Conservation (phyloP, 2,329 filamentous ascomycete species). For the Talaromyces sp. region DNA sequence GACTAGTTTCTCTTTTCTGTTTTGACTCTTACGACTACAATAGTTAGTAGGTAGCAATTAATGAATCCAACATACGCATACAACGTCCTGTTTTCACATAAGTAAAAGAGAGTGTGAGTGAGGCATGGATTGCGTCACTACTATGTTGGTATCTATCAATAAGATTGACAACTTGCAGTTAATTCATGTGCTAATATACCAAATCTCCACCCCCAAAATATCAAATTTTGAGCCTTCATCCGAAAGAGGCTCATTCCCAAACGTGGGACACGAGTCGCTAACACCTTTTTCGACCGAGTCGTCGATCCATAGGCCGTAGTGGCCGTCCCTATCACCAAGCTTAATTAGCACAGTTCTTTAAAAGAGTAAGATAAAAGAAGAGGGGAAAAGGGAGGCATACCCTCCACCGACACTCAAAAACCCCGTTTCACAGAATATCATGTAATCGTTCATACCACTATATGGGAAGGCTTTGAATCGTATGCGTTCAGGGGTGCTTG, state of each 20-base stretch:
- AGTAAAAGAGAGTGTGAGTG: not conserved
- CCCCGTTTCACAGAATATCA: conserved; percentile 83
- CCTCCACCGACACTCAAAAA: conserved; percentile 85
- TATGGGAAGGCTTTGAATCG: conserved; percentile 98
- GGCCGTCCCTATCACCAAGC: conserved; percentile 59
- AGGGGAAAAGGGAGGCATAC: conserved; percentile 31
- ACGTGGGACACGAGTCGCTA: conserved; percentile 80
- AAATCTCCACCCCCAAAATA: conserved; percentile 85
- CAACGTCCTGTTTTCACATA: not conserved
- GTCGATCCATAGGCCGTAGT: conserved; percentile 92
- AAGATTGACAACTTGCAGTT: not conserved
- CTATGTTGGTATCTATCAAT: conserved; percentile 2
- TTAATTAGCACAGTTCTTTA: conserved; percentile 25
- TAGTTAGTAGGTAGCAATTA: conserved; percentile 6
- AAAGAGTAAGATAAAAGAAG: not conserved
- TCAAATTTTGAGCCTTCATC: conserved; percentile 92
- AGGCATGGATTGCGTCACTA: not conserved
- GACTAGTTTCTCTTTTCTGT: not conserved
- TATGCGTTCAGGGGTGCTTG: conserved; percentile 67
- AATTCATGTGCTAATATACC: conserved; percentile 68
- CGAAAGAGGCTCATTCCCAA: conserved; percentile 90
- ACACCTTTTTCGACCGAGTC: conserved; percentile 79
- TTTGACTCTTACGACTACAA: not conserved
- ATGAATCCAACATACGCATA: not conserved
- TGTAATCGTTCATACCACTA: conserved; percentile 92